A percentile compares a stretch with the other conserved stretches of the same genome.
Evolutionary conservation across 2,329 filamentous ascomycete species (phyloP).

Genomic region (Colletotrichum camelliae): DNA sequence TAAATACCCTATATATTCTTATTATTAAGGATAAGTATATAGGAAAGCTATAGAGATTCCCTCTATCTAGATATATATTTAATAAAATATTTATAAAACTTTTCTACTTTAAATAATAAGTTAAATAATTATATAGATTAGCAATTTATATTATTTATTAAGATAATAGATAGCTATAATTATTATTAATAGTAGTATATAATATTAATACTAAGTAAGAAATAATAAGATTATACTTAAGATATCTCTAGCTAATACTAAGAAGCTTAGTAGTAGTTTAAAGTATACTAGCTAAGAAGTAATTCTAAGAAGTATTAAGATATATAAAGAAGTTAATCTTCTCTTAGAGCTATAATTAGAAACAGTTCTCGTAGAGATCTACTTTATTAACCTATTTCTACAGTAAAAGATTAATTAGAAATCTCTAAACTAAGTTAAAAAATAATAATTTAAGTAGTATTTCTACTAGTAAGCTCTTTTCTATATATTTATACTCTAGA

Average conservation of each 20-base stretch:
- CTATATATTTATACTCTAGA: background rate
- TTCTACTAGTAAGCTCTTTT: no score
- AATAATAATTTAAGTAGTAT: no score
- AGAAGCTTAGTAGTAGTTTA: background rate
- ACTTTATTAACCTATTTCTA: background rate
- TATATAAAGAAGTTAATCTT: no score
- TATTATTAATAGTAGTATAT: no score
- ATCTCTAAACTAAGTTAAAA: background rate
- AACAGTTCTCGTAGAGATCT: background rate
- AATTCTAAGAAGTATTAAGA: background rate
- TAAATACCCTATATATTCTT: background rate
- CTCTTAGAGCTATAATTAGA: background rate
- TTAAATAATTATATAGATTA: no score
- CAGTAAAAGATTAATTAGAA: background rate
- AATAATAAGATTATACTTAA: background rate
- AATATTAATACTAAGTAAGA: no score
- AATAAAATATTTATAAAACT: no score
- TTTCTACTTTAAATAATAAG: no score
- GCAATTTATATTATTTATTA: no score
- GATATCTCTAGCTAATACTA: rapidly evolving
- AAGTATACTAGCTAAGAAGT: no score
- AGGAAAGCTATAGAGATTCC: background rate
- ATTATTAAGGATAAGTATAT: background rate
- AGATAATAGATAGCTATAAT: background rate
- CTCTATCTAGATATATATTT: no score